Base-by-base conservation (phyloP, 495 filamentous ascomycete species). In the Parathielavia appendiculata region DNA sequence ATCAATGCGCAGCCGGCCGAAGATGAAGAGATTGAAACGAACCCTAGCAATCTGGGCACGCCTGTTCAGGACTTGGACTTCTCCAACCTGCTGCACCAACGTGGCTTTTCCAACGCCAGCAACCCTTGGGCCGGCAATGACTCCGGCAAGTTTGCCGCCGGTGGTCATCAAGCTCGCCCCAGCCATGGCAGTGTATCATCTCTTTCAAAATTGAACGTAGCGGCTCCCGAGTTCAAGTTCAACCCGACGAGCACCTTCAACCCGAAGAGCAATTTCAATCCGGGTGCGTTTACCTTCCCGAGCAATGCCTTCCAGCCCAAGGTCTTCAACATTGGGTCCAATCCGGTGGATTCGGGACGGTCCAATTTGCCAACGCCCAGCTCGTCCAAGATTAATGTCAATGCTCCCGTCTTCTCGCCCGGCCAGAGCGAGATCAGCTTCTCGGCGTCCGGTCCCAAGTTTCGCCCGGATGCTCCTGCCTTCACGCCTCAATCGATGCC, bases 171-270 rank as follows among this genome's bases (percentile, higher is more conserved):
- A 23, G 64, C 69, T 26, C 75, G 59, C 50, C 59, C 63, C 46
- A 79, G 74, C 60, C 86, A 88, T 66, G 76, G 72, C 39, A 83
- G 85, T 56, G 86, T 85, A 67, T 72, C 83, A 30, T 91, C 87
- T 3, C 75, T 82, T 19, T 91, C 90, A 0, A 89, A 84, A 57
- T 76, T 96, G 47, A 97, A 98, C 61, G 89, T 91, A 40, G 85
- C 83, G 54, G 92, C 93, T 0, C 86, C 88, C 50, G 90, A 92
- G 64, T 97, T 97, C 71, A 89, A 85, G 63, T 97, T 97, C 70
- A 89, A 84, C 45, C 45, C 45, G 6, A 43, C 40, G 40, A 43
- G 40, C n/a, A 43, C 10, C 61, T 87, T 88, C 68, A 85, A 93
- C 57, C 89, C 89, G 5, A 75, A 72, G 17, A 83, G 71, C 53